Evolutionary conservation across 2,329 filamentous ascomycete genomes (phyloP), one percentile per base, ranked within the genome.

Genomic region (Diaporthe sp.): DNA sequence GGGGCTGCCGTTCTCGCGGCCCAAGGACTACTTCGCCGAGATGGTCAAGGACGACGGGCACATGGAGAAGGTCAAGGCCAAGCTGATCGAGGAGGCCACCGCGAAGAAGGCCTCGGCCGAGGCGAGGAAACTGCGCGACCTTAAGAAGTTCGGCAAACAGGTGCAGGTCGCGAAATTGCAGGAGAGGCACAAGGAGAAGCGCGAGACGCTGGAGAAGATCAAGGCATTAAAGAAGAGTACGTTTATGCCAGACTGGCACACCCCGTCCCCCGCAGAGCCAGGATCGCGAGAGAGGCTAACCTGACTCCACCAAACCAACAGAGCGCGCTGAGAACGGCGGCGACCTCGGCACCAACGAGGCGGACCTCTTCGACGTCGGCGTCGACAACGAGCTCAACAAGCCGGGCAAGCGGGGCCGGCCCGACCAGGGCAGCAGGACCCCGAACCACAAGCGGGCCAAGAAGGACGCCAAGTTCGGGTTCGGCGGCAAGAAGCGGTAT

Each of bases 101-200:
- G 89, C 92, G 77, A 98, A 98, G 89, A 98, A 98, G 88, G 96
- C 97, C 0, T 91, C 95, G 39, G 92, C 94, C 34, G 97, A 99
- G 85, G 97, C 97, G 9, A 92, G 95, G 83, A 95, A 95, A 86
- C 93, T 96, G 87, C 90, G 97, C 78, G 97, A 99, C 84, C 89
- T 98, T 81, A 98, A 98, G 92, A 99, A 98, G 87, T 99, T 98
- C 83, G 97, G 97, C 83, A 99, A 99, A 88, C 95, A 98, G 84
- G 97, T 98, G 72, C 97, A 99, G 88, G 92, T 98, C 76, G 96
- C 96, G 76, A 98, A 98, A 88, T 87, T 98, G 84, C 96, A 98
- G 86, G 96, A 99, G 90, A 90, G 97, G 67, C 92, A 94, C 69
- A 98, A 97, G 89, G 93, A 93, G 82, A 98, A 98, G 92, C 92